A percentile compares a stretch with the other conserved stretches of the same genome.
Evolutionary conservation across 345 rosid species (phyloP).

Genomic region (Populus nigra): DNA sequence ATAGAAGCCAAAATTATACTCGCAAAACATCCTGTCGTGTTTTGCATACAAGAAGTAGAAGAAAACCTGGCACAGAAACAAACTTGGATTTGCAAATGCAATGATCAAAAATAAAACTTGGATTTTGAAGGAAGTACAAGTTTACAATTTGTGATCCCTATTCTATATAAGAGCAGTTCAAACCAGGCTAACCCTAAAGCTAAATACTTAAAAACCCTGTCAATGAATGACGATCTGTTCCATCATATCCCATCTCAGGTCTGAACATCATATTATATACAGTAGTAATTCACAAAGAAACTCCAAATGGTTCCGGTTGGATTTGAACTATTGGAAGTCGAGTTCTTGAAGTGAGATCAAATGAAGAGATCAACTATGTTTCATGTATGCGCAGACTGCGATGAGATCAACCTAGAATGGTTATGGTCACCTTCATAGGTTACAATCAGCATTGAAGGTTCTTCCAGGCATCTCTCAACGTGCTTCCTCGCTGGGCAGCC

Average conservation of each 20-base stretch:
- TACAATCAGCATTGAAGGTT: constrained; percentile 70
- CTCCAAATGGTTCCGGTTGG: not conserved
- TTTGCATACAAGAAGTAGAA: not conserved
- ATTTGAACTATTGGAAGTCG: not conserved
- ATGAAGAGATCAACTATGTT: not conserved
- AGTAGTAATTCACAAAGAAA: constrained; percentile 10
- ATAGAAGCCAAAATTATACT: not conserved
- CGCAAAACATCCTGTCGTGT: not conserved
- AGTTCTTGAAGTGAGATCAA: not conserved
- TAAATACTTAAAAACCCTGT: not conserved
- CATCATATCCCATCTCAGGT: not conserved
- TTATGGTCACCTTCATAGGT: constrained; percentile 81
- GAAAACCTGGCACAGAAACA: not conserved
- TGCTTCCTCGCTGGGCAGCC: constrained; percentile 90
- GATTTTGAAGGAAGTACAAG: not conserved
- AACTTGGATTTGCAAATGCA: not conserved
- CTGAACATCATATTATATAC: constrained; percentile 8
- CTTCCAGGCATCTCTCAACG: constrained; percentile 75
- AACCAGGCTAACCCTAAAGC: not conserved
- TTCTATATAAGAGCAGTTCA: constrained; percentile 7
- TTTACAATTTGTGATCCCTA: constrained; percentile 5
- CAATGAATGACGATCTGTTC: not conserved
- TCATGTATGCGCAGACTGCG: constrained; percentile 62
- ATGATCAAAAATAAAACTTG: not conserved
- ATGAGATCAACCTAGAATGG: constrained; percentile 51